These are phyloP conservation scores for Aureobasidium sp. DNA, from an alignment of 2,329 filamentous ascomycete species.

Conservation along the genomic window DNA sequence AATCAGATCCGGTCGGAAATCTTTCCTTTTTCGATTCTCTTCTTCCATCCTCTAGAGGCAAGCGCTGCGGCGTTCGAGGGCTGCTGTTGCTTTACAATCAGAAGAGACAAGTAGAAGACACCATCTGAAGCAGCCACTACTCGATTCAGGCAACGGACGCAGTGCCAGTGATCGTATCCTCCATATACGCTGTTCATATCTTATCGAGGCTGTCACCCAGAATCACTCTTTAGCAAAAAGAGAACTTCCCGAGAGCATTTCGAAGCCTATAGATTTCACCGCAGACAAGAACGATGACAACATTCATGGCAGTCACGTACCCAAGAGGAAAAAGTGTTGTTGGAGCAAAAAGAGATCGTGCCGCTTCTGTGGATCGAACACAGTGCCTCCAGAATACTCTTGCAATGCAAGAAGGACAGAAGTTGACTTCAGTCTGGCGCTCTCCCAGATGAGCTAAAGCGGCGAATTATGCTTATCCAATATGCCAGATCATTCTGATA, in stretches of 20 bases:
- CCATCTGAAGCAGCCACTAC: neutral
- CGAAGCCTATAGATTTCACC: neutral
- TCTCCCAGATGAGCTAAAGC: conserved; percentile 34
- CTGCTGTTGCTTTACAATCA: neutral
- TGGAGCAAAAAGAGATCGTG: conserved; percentile 12
- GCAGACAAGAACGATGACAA: neutral
- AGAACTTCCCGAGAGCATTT: neutral
- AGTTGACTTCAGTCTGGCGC: conserved; percentile 33
- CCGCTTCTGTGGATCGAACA: conserved; percentile 33
- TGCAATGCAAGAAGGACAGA: conserved; percentile 22
- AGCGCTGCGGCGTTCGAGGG: neutral
- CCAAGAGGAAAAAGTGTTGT: no score
- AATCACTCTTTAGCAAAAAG: neutral
- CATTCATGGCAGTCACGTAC: neutral
- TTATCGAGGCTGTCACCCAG: neutral
- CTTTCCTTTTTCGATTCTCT: conserved; percentile 1
- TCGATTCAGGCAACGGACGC: neutral
- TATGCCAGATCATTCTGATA: neutral
- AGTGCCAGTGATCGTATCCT: neutral
- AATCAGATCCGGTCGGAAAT: neutral
- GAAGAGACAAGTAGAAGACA: neutral
- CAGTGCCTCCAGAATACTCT: conserved; percentile 33
- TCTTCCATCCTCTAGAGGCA: neutral
- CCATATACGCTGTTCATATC: neutral
- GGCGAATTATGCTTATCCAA: conserved; percentile 16